Evolutionary conservation across 352 stramenopile genomes (phyloP).

Genomic region (Phytophthora meadii): DNA sequence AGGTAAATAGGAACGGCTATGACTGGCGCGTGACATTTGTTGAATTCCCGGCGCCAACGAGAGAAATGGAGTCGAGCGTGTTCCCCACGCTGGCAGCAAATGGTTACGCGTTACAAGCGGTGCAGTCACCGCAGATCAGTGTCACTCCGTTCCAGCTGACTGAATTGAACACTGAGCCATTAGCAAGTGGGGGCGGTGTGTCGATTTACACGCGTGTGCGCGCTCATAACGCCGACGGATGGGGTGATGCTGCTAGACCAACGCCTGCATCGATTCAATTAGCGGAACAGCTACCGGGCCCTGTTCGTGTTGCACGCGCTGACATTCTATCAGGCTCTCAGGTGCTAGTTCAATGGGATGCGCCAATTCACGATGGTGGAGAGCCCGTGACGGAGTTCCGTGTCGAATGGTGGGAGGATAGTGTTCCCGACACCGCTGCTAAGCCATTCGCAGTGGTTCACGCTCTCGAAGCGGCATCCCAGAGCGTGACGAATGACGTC

Average conservation of each 20-base stretch:
- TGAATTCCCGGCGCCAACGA: conserved; percentile 59
- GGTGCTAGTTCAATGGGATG: conserved; percentile 81
- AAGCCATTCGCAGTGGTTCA: conserved; percentile 68
- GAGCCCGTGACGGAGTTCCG: conserved; percentile 80
- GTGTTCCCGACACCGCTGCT: conserved; percentile 39
- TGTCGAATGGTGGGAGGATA: conserved; percentile 70
- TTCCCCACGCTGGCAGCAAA: conserved; percentile 57
- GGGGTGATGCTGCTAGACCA: conserved; percentile 48
- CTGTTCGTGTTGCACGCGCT: conserved; percentile 43
- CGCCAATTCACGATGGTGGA: conserved; percentile 69
- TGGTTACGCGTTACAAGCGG: conserved; percentile 52
- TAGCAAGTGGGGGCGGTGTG: conserved; percentile 35
- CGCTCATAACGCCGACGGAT: conserved; percentile 66
- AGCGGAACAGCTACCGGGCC: conserved; percentile 52
- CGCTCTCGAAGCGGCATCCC: conserved; percentile 38
- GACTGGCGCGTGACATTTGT: conserved; percentile 94
- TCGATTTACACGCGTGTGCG: conserved; percentile 69
- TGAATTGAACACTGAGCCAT: conserved; percentile 39
- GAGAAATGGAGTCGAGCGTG: conserved; percentile 17
- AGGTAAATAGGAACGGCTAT: conserved; percentile 87
- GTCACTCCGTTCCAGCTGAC: conserved; percentile 66
- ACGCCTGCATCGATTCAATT: conserved; percentile 60
- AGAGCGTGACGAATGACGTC: conserved; percentile 56
- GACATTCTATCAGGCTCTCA: conserved; percentile 68
- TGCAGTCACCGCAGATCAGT: conserved; percentile 47